phyloP scores from a whole-genome alignment of 2,329 filamentous ascomycete species.

The Colletotrichum tamarilloi region DNA sequence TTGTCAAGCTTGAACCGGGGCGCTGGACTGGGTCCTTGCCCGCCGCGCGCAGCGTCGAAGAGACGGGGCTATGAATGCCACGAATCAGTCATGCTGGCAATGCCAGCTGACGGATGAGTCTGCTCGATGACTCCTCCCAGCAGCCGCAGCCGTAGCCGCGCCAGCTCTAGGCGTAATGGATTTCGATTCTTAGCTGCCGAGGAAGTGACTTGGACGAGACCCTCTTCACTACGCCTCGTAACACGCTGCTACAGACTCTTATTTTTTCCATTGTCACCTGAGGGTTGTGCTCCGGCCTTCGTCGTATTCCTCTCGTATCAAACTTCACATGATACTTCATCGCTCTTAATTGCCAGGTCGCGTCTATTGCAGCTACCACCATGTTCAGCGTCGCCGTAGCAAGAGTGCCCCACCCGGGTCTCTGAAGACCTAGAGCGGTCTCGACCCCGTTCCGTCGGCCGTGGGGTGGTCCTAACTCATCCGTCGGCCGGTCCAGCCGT shows the following conservation, averaged over 20 bases:
- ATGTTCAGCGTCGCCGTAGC: background rate
- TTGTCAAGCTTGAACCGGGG: background rate
- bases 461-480: background rate
- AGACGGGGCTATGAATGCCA: background rate
- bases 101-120: background rate
- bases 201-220: background rate
- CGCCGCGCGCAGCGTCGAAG: background rate
- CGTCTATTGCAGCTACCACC: background rate
- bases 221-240: background rate
- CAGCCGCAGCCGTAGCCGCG: background rate
- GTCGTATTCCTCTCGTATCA: background rate
- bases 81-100: background rate
- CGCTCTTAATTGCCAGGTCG: background rate
- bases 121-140: background rate
- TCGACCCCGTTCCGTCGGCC: constrained; percentile 3
- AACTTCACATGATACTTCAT: background rate
- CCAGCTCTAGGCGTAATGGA: background rate
- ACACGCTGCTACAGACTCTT: background rate
- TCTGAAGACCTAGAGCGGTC: constrained; percentile 5
- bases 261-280: background rate
- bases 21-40: background rate
- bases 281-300: background rate
- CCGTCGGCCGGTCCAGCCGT: constrained; percentile 11
- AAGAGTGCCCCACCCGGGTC: background rate
- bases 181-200: background rate